Base-by-base conservation (phyloP, 1,284 basidiomycete genomes). In the Salmacisia buchloeana region DNA sequence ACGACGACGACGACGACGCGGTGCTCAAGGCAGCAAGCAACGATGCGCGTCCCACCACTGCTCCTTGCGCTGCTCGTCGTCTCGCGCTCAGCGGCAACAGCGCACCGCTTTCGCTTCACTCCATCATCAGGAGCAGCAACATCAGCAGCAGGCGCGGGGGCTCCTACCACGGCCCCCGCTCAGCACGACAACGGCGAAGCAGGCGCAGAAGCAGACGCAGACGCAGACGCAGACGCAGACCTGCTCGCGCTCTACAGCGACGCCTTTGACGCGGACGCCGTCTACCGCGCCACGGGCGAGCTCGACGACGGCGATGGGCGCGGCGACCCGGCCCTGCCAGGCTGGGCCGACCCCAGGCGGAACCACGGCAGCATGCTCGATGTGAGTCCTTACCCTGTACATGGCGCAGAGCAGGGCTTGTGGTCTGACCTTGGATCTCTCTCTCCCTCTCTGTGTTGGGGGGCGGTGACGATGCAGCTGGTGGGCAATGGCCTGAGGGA, bases 401-500 rank as follows among this genome's bases (percentile, higher is more conserved):
- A 7, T 38, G 36, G 18, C 9, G 18, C 36, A 27, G 36, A 60
- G 15, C 9, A 34, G 43, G 34, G 39, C 33, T 18, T 33, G 45
- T 25, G 29, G 43, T 21, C 27, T 4, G 35, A 46, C 10, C 36
- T 25, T 23, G 36, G 36, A 54, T 4, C 7, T 46, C 4, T 27
- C 34, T 9, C 18, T 25, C 6, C 61, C 23, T 23, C 13, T 39
- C 61, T 39, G 31, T 52, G 7, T 71, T 59, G 38, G 84, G 85
- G 60, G 61, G 83, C 71, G 38, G 1, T 13, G 45, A 29, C 29
- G 45, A n/a, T n/a, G n/a, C 82, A 76, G 84, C 89, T 27, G 82
- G 85, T 61, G 76, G 82, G 36, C 88, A 91, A 21, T 87, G 90
- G 91, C 7, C 85, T 90, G 61, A 90, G 91, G 43, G 94, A 97